Conservation (phyloP, 2,329 filamentous ascomycete genomes). For the Achaetomium macrosporum region DNA sequence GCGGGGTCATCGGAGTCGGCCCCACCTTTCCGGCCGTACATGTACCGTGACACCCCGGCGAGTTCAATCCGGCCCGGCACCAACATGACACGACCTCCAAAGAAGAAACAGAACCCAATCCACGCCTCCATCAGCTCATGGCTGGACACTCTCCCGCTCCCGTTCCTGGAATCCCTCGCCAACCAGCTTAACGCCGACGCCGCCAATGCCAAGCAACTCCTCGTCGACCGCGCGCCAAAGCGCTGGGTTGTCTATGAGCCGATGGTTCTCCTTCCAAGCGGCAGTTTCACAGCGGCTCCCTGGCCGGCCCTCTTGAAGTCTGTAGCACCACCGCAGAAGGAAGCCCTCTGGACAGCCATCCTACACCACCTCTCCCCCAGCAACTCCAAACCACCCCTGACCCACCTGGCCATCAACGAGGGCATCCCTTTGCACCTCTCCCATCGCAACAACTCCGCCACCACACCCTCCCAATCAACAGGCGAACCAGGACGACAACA, state of each 20-base stretch:
- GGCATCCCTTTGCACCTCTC: constrained; percentile 51
- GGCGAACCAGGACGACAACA: not conserved
- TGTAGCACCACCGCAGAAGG: constrained; percentile 22
- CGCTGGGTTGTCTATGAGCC: constrained; percentile 57
- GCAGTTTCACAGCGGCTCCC: constrained; percentile 43
- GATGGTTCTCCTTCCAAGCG: constrained; percentile 54
- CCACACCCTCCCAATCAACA: not conserved
- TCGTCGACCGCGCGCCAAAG: constrained; percentile 44
- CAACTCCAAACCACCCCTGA: constrained; percentile 36
- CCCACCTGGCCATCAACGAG: constrained; percentile 56
- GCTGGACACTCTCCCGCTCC: constrained; percentile 27
- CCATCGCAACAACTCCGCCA: not conserved
- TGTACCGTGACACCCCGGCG: no score
- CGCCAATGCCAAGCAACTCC: constrained; percentile 17
- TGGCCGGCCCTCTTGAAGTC: constrained; percentile 37
- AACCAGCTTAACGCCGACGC: not conserved
- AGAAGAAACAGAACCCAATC: constrained; percentile 34
- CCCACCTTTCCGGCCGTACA: no score
- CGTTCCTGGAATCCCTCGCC: constrained; percentile 9
- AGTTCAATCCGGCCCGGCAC: no score
- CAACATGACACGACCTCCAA: constrained; percentile 7
- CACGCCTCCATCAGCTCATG: constrained; percentile 33
- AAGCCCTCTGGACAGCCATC: constrained; percentile 44
- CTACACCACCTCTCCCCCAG: constrained; percentile 40
- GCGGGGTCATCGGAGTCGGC: no score